phyloP scores from a whole-genome alignment of 805 yeast species.

The Metschnikowia gelsemii region DNA sequence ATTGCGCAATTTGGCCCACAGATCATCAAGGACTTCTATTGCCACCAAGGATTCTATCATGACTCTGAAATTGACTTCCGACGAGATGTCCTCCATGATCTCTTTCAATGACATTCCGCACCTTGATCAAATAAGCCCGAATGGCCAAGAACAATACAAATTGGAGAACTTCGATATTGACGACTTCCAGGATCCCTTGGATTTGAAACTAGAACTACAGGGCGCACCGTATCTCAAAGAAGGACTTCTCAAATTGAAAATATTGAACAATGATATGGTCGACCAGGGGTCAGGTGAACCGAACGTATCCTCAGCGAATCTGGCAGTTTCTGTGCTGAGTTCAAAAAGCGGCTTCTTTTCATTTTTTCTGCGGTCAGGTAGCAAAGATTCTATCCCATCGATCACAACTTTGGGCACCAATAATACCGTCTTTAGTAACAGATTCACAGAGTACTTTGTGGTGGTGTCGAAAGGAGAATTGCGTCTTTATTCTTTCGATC shows the following conservation, averaged over 20 bases:
- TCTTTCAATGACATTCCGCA: conserved; percentile 35
- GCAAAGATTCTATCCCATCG: conserved; percentile 2
- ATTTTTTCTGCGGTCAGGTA: conserved; percentile 20
- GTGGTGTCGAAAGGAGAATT: conserved; percentile 69
- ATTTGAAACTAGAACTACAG: conserved; percentile 58
- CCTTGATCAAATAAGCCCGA: conserved; percentile 16
- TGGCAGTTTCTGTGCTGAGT: conserved; percentile 13
- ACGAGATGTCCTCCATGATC: conserved; percentile 35
- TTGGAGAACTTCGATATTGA: conserved; percentile 40
- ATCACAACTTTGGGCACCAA: conserved; percentile 15
- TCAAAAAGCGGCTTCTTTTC: conserved; percentile 15
- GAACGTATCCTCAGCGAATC: conserved; percentile 14
- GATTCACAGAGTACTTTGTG: conserved; percentile 51
- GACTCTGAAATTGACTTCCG: conserved; percentile 19
- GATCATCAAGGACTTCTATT: conserved; percentile 37
- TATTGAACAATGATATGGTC: conserved; percentile 37
- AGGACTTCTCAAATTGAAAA: conserved; percentile 53
- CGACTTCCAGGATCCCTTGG: conserved; percentile 49
- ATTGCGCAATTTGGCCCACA: conserved; percentile 26
- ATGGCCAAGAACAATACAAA: conserved; percentile 20
- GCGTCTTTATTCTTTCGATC: conserved; percentile 55
- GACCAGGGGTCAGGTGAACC: conserved; percentile 22
- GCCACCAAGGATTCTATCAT: conserved; percentile 31
- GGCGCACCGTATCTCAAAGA: conserved; percentile 82
- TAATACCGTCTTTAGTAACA: conserved; percentile 24